Evolutionary conservation across 139 green algal genomes (phyloP), one percentile per base, ranked within the genome.

Genomic region (Chlorella sp.): DNA sequence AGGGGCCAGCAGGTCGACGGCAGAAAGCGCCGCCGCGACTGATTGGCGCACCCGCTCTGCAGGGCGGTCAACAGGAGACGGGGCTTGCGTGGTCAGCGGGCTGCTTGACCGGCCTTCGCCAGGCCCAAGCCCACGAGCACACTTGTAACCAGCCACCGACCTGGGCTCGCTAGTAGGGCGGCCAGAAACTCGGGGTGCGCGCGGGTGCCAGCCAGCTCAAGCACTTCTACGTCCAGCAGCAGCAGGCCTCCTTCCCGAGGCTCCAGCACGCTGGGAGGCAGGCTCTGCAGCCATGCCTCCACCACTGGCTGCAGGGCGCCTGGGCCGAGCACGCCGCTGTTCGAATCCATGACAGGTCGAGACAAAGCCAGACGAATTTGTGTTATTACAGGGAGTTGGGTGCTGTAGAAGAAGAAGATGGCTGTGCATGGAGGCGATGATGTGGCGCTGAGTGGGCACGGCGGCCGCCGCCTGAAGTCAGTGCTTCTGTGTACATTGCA

Each of bases 31-130:
- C 11, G n/a, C 48, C 19, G 71, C n/a, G 5, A 71, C 75, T 0
- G 57, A 16, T 26, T 85, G 86, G 3, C 86, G 75, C 34, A 85
- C 24, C 1, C 32, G 7, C 19, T 89, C 85, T 89, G 71, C 73
- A 75, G 24, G 26, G 78, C 37, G 37, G 28, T 7, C 36, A 11
- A 11, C 0, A 28, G 22, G 28, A 64, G 34, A 24, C 4, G 28
- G 26, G 0, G 15, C 14, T 61, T 21, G 77, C 34, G 26, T 3
- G 40, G 37, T 61, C 21, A 61, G 69, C 30, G 28, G 69, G 30
- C 30, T 36, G 69, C 7, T 77, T 34, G 28, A 14, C 28, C 7
- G 69, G 48, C 48, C 9, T 57, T 57, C n/a, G n/a, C n/a, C 60
- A 68, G 60, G 64, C 64, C 64, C 2, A 9, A 26, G 64, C 21